A percentile compares a stretch with the other conserved stretches of the same genome.
Evolutionary conservation across 352 stramenopile species (phyloP).

Genomic region (Globisporangium okanoganense): DNA sequence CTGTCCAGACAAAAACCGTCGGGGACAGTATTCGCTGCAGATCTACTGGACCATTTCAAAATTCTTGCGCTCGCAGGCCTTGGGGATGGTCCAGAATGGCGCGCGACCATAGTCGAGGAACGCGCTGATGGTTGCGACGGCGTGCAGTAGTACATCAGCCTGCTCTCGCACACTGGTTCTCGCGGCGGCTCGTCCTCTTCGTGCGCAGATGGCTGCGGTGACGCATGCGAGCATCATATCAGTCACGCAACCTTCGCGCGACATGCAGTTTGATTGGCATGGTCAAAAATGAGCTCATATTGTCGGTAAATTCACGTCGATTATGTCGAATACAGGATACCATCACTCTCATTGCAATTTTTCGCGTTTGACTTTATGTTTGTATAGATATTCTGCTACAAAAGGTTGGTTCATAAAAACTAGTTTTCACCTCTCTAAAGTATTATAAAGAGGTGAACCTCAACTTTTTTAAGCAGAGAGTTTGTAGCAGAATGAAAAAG

Average conservation of each 20-base stretch:
- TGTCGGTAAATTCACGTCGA: no score
- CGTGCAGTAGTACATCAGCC: neutral
- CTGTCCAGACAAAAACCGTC: neutral
- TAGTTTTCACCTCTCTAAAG: no score
- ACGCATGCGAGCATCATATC: neutral
- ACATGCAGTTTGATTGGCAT: neutral
- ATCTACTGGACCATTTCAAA: neutral
- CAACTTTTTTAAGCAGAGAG: no score
- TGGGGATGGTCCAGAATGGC: neutral
- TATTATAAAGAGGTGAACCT: no score
- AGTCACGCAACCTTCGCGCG: neutral
- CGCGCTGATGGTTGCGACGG: neutral
- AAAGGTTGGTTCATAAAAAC: no score
- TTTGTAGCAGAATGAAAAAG: neutral
- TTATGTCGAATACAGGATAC: no score
- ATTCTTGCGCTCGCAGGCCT: neutral
- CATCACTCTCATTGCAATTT: no score
- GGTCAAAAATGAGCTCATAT: no score
- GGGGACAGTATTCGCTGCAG: neutral
- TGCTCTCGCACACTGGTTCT: neutral
- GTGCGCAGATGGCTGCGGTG: neutral
- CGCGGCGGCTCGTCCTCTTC: neutral
- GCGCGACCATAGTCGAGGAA: neutral
- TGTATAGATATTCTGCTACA: no score
- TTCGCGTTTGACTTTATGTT: no score